Evolutionary conservation across 2,329 filamentous ascomycete species (phyloP), one percentile per base, ranked within the genome.

Genomic region (Zymoseptoria brevis): DNA sequence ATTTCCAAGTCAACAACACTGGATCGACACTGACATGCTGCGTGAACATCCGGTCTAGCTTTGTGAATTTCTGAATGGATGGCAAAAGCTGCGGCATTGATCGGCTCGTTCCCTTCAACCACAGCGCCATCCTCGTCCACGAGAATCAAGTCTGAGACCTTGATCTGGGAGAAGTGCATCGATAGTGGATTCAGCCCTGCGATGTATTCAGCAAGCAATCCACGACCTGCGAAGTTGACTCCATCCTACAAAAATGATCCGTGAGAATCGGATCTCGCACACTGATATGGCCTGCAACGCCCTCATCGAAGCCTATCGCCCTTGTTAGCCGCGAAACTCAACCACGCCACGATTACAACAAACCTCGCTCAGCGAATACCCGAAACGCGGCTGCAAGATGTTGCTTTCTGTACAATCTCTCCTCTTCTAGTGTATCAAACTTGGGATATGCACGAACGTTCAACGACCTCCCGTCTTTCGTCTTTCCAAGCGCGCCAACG

Each of bases 401-500:
- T 55, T 76, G 74, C 41, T 75, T 75, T 26, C 70, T 66, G 65
- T 75, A 78, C 58, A 71, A 65, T 22, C 76, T 67, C 59, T 77
- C 71, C 51, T 71, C 70, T 59, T 75, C 69, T 48, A 70, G 64
- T 41, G 71, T 70, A 19, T 69, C 65, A 54, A 76, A 77, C 8
- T 64, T 69, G 11, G 74, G 73, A 64, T 81, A 80, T 35, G 74
- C 72, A 24, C 78, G 71, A 22, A 81, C 76, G 61, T 75, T 77
- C 35, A 81, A 71, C 8, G 73, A 72, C 62, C 75, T 75, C 19
- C 79, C 79, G 1, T 71, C 74, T 8, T 71, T 74, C 0, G 77
- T 80, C 61, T 73, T 75, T 4, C 79, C 79, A 53, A 80, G 71
- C 3, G 79, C 76, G 29, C 75, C 75, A 4, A 79, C 74, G 1